These are phyloP conservation scores for Clonostachys rosea DNA, from an alignment of 2,329 filamentous ascomycete species.

Conservation along the genomic window DNA sequence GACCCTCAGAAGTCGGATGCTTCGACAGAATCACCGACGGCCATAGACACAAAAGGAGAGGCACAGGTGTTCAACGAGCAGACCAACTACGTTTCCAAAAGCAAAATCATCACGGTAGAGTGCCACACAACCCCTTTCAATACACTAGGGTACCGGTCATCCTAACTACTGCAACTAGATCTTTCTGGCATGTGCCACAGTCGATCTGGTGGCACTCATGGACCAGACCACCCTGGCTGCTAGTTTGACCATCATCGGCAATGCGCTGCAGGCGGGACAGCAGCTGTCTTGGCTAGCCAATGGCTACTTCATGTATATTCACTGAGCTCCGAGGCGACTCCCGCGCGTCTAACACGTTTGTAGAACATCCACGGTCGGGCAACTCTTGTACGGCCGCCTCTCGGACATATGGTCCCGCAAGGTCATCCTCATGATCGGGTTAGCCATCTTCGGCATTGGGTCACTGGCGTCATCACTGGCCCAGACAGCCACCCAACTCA, in stretches of 20 bases:
- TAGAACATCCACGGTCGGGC: conserved; percentile 38
- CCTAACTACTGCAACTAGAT: conserved; percentile 28
- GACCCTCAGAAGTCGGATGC: neutral
- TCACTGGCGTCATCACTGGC: conserved; percentile 36
- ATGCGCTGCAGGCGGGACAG: conserved; percentile 39
- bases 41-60: conserved; percentile 3
- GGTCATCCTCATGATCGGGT: conserved; percentile 43
- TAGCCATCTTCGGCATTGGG: conserved; percentile 47
- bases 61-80: conserved; percentile 44
- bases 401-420: conserved; percentile 57
- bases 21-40: neutral
- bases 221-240: conserved; percentile 53
- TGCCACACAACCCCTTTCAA: neutral
- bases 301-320: conserved; percentile 48
- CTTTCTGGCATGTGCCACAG: conserved; percentile 50
- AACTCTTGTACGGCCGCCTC: conserved; percentile 39
- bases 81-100: conserved; percentile 47
- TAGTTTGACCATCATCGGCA: conserved; percentile 49
- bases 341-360: neutral
- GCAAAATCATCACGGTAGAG: conserved; percentile 44
- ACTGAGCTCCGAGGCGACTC: neutral
- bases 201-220: conserved; percentile 50
- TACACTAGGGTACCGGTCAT: neutral
- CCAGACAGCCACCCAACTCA: conserved; percentile 30
- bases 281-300: conserved; percentile 51